Evolutionary conservation across 768 basidiomycete species (phyloP).

Genomic region (Rhizopogon roseolus): DNA sequence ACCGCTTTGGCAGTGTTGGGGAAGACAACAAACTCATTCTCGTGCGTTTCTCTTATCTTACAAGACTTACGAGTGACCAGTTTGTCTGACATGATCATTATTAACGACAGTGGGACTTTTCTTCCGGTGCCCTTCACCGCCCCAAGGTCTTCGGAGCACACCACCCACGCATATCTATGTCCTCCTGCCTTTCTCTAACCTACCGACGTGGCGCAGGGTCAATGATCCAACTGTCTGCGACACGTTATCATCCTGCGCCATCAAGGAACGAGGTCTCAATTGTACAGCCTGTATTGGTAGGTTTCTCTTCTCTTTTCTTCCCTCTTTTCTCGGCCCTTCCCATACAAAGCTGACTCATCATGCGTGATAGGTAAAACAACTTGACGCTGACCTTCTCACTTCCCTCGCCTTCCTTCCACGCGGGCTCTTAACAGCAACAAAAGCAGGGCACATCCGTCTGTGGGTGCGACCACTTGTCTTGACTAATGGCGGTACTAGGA

Average conservation of each 20-base stretch:
- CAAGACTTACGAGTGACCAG: too few species aligned
- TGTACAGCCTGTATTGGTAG: constrained; percentile 85
- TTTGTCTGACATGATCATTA: background rate
- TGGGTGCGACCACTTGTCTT: constrained; percentile 76
- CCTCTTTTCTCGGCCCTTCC: background rate
- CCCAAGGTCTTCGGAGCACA: constrained; percentile 73
- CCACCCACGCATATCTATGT: constrained; percentile 72
- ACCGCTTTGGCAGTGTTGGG: constrained; percentile 93
- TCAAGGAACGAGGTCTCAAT: constrained; percentile 86
- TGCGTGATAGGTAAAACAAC: constrained; percentile 59
- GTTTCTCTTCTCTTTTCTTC: constrained; percentile 20
- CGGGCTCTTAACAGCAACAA: constrained; percentile 74
- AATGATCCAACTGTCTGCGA: constrained; percentile 46
- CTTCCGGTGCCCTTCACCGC: constrained; percentile 83
- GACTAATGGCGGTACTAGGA: constrained; percentile 19
- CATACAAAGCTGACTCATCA: background rate
- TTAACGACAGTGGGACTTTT: constrained; percentile 82
- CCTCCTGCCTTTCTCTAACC: constrained; percentile 72
- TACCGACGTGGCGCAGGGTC: constrained; percentile 57
- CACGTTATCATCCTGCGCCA: constrained; percentile 82
- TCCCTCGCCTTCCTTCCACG: constrained; percentile 74
- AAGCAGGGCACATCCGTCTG: constrained; percentile 71
- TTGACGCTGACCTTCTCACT: constrained; percentile 78
- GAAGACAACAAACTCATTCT: constrained; percentile 95
- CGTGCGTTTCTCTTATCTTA: constrained; percentile 37